These are phyloP conservation scores for Ustilago shanxiensis DNA, from an alignment of 1,284 basidiomycete genomes.

Conservation along the genomic window DNA sequence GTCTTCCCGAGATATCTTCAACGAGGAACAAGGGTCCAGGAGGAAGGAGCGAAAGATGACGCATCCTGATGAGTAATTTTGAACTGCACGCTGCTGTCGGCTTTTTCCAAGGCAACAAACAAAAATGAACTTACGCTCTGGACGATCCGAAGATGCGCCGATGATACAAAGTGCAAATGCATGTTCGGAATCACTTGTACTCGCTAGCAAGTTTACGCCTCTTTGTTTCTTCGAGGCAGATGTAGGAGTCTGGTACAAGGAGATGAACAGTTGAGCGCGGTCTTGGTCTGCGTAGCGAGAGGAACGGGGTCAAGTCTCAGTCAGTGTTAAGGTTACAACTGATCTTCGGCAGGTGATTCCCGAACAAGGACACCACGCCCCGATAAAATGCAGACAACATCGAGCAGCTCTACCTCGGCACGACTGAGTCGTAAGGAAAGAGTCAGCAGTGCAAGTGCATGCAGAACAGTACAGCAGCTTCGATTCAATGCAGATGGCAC, in stretches of 20 bases:
- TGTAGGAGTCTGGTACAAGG: no score
- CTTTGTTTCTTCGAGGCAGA: no score
- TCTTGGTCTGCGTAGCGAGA: no score
- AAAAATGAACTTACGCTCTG: no score
- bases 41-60: background rate
- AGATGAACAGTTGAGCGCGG: no score
- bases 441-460: no score
- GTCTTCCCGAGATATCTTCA: background rate
- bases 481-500: no score
- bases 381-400: background rate
- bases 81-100: background rate
- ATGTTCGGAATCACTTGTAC: background rate
- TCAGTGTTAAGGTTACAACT: background rate
- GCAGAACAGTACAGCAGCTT: no score
- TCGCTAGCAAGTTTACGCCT: no score
- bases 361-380: background rate
- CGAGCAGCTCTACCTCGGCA: background rate
- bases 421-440: no score
- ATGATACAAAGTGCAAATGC: background rate
- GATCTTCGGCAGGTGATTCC: background rate
- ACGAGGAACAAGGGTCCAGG: background rate
- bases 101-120: background rate
- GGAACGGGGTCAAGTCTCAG: background rate
- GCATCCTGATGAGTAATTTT: slow-evolving; percentile 11
- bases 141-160: background rate